Evolutionary conservation across 2,329 filamentous ascomycete genomes (phyloP), one percentile per base, ranked within the genome.

Genomic region (Ustilaginoidea virens): DNA sequence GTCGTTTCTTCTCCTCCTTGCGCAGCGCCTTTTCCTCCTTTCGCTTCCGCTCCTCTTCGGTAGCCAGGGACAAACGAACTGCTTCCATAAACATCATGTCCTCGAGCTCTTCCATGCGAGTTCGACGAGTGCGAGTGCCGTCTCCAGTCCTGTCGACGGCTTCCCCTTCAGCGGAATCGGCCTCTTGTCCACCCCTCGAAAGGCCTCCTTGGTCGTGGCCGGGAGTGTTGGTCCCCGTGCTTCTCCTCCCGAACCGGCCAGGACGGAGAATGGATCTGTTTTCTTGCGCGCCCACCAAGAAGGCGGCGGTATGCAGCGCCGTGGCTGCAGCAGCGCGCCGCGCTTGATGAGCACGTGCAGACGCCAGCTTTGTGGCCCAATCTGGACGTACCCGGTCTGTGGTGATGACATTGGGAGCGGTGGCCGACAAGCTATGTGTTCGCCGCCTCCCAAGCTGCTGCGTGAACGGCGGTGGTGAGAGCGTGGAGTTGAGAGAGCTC

Each of bases 41-140:
- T 26, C 70, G 77, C 40, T 83, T 80, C n/a, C 87, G 70, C 23
- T 96, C 87, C 44, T 96, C 87, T 49, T 98, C 90, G 1, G 82
- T 77, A 0, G 80, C 85, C n/a, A 98, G 61, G 27, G 85, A 93
- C 17, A 93, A 53, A 22, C 90, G 68, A 27, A 98, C 92, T 1
- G 90, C 90, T 51, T 98, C 90, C 65, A 90, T 83, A 63, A 96
- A 85, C 90, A 98, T 98, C 61, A 98, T 80, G 27, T 93, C 87
- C 49, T 98, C 90, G 0, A 96, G 65, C 41, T 96, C 86, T 14
- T 92, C 82, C 47, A 92, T 72, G 17, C 82, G 66, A 32, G 47
- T 49, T 25, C 63, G 52, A 33, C 60, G 44, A 31, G 43, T 43
- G 10, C 40, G 41, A 7, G 41, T 40, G 3, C 38, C 28, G 21